Base-by-base conservation (phyloP, 345 rosid genomes). In the Eucalyptus curtisii region DNA sequence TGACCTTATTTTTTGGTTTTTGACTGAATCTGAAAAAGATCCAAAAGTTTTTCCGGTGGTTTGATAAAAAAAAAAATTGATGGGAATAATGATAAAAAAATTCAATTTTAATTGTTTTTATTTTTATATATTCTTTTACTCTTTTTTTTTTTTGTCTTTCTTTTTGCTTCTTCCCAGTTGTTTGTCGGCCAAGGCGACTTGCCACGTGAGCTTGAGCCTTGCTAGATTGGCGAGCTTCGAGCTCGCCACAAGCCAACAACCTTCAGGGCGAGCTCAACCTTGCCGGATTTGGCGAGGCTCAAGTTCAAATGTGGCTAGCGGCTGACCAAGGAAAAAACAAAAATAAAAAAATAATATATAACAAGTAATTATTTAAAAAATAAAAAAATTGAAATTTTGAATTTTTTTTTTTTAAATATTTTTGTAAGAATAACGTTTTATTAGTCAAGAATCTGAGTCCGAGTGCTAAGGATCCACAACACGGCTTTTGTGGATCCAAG, bases 191-290 rank as follows among this genome's bases (percentile, higher is more conserved):
- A 55, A 24, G 30, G 30, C 0, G 6, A 55, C 61, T 24, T 55
- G 12, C 30, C 61, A 55, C 0, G 4, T 50, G 55, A 50, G 10
- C 57, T 52, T 0, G 10, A 52, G 5, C 5, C 57, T 52, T 0
- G 0, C 57, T 52, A 52, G 10, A 52, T 52, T 20, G 25, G 25
- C 0, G 1, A 52, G 57, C 57, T 52, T 52, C 0, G 1, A 20
- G 57, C 57, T 52, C 1, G 1, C 61, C 30, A 55, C 13, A 55
- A 25, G 61, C 1, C 0, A 3, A 25, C 1, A 5, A 55, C 13
- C 30, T 55, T 25, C 3, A 22, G 30, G 61, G 30, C 13, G 0
- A 22, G 30, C 3, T 55, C 30, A 24, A 24, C 61, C 3, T 55
- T 55, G 3, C 1, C 0, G 3, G 30, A 55, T 55, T 22, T 55